phyloP scores from a whole-genome alignment of 768 basidiomycete genomes.

The Kwoniella europaea region DNA sequence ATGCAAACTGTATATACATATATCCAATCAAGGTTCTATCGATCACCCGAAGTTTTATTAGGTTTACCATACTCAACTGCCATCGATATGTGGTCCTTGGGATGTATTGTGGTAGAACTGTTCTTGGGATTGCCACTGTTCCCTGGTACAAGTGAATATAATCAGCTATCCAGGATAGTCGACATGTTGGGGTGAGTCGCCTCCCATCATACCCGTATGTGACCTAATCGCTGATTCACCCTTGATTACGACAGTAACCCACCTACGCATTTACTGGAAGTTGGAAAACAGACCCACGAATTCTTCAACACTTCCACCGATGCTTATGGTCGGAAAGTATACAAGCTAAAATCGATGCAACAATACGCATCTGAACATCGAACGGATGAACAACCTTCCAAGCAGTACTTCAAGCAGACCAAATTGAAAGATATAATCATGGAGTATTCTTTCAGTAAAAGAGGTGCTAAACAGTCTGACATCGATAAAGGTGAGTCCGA shows the following conservation, averaged over 20 bases:
- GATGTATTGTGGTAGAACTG: slow-evolving; percentile 97
- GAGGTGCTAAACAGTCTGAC: slow-evolving; percentile 71
- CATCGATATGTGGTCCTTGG: slow-evolving; percentile 99
- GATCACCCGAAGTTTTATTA: slow-evolving; percentile 94
- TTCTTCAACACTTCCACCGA: slow-evolving; percentile 85
- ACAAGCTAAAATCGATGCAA: slow-evolving; percentile 84
- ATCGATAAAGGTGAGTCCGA: slow-evolving; percentile 78
- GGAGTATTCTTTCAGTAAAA: slow-evolving; percentile 91
- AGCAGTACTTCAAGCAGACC: slow-evolving; percentile 97
- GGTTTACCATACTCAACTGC: slow-evolving; percentile 91
- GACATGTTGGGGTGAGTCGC: slow-evolving; percentile 95
- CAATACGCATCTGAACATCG: slow-evolving; percentile 96
- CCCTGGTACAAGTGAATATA: slow-evolving; percentile 98
- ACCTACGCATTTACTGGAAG: slow-evolving; percentile 89
- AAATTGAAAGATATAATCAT: slow-evolving; percentile 94
- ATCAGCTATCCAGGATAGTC: slow-evolving; percentile 93
- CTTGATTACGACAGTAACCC: slow-evolving; percentile 68
- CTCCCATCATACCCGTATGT: background rate
- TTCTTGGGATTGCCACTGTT: slow-evolving; percentile 95
- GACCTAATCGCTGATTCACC: background rate
- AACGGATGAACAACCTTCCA: slow-evolving; percentile 94
- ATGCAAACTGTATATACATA: slow-evolving; percentile 99
- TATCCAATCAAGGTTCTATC: slow-evolving; percentile 98
- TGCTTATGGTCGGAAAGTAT: slow-evolving; percentile 72
- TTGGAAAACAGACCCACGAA: slow-evolving; percentile 90